phyloP scores from a whole-genome alignment of 2,329 filamentous ascomycete genomes.

The Aspergillus fumigatus region DNA sequence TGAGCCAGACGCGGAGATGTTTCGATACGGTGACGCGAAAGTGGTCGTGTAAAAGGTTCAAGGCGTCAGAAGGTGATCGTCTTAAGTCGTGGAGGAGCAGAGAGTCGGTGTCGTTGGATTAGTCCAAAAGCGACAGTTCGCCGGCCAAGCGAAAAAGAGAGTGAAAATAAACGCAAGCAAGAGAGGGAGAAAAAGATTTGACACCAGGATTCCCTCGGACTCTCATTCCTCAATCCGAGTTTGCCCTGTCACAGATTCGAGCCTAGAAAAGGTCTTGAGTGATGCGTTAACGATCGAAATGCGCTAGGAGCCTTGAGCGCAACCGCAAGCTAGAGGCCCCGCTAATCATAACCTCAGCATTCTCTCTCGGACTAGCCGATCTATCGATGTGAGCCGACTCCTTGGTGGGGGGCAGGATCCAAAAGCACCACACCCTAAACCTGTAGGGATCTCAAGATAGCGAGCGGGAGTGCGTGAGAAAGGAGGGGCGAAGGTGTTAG shows the following conservation, averaged over 20 bases:
- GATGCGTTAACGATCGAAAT: conserved; percentile 23
- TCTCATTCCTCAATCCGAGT: conserved; percentile 26
- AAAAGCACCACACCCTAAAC: conserved; percentile 3
- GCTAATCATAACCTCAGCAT: conserved; percentile 40
- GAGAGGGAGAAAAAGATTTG: conserved; percentile 11
- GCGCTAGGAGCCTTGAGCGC: conserved; percentile 40
- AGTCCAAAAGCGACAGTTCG: conserved; percentile 18
- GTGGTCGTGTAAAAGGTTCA: conserved; percentile 31
- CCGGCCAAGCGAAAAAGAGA: conserved; percentile 12
- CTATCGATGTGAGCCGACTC: conserved; percentile 1
- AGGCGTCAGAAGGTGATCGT: conserved; percentile 30
- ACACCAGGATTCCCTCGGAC: conserved; percentile 18
- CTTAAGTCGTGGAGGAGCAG: conserved; percentile 27
- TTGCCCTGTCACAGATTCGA: conserved; percentile 17
- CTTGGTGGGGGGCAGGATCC: not conserved
- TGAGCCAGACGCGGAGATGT: not conserved
- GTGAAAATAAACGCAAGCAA: conserved; percentile 13
- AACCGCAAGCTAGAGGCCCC: conserved; percentile 36
- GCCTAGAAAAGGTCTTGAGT: conserved; percentile 16
- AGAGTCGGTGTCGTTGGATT: conserved; percentile 17
- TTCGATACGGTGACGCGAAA: not conserved
- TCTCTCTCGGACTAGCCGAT: conserved; percentile 16
- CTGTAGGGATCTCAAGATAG: not conserved
- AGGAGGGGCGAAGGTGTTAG: conserved; percentile 1
- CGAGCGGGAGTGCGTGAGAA: not conserved